Conservation (phyloP, 208 protist genomes). For the Trypanosoma scelopori region DNA sequence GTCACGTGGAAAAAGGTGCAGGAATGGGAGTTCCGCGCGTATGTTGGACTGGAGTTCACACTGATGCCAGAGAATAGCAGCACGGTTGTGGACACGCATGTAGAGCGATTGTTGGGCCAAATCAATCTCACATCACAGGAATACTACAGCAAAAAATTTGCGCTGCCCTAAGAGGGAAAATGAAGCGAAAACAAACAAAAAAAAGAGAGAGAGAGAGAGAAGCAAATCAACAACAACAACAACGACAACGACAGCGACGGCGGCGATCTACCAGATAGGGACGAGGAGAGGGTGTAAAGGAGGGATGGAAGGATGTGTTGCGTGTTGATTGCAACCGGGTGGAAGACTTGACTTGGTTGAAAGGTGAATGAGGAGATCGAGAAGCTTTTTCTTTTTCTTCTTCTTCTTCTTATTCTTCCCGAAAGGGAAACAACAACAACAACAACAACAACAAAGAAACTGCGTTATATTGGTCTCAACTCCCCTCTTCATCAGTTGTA, state of each 20-base stretch:
- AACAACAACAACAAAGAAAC: too few species aligned
- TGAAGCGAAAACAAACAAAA: too few species aligned
- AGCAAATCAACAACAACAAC: not conserved
- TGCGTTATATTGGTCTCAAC: too few species aligned
- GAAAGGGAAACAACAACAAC: too few species aligned
- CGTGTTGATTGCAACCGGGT: too few species aligned
- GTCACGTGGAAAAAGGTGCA: slow-evolving; percentile 72
- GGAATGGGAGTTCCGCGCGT: slow-evolving; percentile 74
- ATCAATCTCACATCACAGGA: slow-evolving; percentile 79
- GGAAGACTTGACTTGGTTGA: too few species aligned
- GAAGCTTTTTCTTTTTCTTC: too few species aligned
- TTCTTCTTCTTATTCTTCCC: too few species aligned
- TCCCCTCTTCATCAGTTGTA: too few species aligned
- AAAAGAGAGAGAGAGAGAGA: slow-evolving; percentile 3
- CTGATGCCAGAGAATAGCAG: slow-evolving; percentile 67
- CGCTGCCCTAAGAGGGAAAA: slow-evolving; percentile 31
- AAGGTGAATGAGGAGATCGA: too few species aligned
- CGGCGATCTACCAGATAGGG: not conserved
- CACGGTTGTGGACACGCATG: slow-evolving; percentile 61
- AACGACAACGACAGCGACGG: not conserved
- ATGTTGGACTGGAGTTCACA: slow-evolving; percentile 85
- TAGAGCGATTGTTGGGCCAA: slow-evolving; percentile 75
- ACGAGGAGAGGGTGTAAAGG: too few species aligned
- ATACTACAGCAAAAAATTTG: slow-evolving; percentile 81
- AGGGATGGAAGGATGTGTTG: too few species aligned